Evolutionary conservation across 805 yeast genomes (phyloP).

Genomic region (Teunomyces tritomae): DNA sequence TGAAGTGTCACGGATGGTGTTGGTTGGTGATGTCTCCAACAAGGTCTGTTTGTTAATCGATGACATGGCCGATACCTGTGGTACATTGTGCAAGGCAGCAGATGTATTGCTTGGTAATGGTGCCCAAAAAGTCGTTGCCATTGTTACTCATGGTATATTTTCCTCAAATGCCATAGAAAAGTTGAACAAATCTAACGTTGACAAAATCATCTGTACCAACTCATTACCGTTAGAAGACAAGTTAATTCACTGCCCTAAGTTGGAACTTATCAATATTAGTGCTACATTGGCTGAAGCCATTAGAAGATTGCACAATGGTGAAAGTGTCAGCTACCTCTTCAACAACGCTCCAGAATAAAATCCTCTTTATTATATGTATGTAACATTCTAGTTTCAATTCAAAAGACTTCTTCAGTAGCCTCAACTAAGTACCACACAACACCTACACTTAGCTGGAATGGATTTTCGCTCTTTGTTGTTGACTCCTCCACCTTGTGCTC

Average conservation of each 20-base stretch:
- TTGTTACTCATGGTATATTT: conserved; percentile 94
- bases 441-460: conserved; percentile 63
- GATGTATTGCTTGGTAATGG: conserved; percentile 78
- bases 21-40: conserved; percentile 89
- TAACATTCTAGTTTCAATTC: neutral
- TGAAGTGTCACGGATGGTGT: conserved; percentile 91
- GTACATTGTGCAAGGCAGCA: conserved; percentile 93
- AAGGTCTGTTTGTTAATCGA: conserved; percentile 86
- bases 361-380: neutral
- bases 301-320: conserved; percentile 94
- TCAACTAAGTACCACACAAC: conserved; percentile 62
- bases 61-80: conserved; percentile 99
- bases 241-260: conserved; percentile 56
- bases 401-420: conserved; percentile 41
- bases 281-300: conserved; percentile 91
- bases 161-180: conserved; percentile 79
- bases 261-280: conserved; percentile 80
- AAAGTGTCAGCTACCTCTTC: conserved; percentile 84
- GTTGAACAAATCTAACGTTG: conserved; percentile 63
- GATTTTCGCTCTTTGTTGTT: conserved; percentile 43
- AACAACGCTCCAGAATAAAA: conserved; percentile 46
- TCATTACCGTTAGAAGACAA: conserved; percentile 81
- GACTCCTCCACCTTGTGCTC: conserved; percentile 47
- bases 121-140: conserved; percentile 84
- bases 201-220: conserved; percentile 84